Evolutionary conservation across 768 basidiomycete genomes (phyloP).

Genomic region (Collybiopsis confluens): DNA sequence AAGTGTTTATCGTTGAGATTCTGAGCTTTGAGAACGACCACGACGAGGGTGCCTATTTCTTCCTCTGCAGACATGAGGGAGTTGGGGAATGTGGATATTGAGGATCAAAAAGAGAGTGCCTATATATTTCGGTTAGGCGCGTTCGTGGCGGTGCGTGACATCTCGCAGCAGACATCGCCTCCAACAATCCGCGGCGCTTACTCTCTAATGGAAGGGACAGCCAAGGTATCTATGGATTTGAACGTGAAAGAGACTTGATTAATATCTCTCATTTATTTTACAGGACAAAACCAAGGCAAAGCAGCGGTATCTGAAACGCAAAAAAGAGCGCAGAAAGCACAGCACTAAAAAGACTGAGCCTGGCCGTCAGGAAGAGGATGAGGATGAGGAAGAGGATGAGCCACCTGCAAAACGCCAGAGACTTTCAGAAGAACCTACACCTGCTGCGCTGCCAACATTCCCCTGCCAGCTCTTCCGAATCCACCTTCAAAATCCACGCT

Average conservation of each 20-base stretch:
- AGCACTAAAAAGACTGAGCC: constrained; percentile 12
- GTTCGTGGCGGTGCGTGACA: background rate
- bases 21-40: constrained; percentile 81
- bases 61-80: constrained; percentile 20
- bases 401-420: constrained; percentile 44
- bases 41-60: constrained; percentile 77
- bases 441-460: constrained; percentile 60
- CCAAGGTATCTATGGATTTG: no score
- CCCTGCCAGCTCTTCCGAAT: constrained; percentile 59
- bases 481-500: constrained; percentile 70
- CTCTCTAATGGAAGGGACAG: background rate
- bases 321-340: constrained; percentile 61
- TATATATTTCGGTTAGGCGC: background rate
- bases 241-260: no score
- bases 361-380: constrained; percentile 8
- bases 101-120: no score
- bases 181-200: no score
- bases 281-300: constrained; percentile 70
- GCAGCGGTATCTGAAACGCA: constrained; percentile 66
- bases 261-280: no score
- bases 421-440: constrained; percentile 23
- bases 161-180: no score
- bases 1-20: constrained; percentile 83
- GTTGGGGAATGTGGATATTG: background rate
- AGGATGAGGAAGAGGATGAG: constrained; percentile 20